phyloP scores from a whole-genome alignment of 306 rosid species.

The Prunus dulcis region DNA sequence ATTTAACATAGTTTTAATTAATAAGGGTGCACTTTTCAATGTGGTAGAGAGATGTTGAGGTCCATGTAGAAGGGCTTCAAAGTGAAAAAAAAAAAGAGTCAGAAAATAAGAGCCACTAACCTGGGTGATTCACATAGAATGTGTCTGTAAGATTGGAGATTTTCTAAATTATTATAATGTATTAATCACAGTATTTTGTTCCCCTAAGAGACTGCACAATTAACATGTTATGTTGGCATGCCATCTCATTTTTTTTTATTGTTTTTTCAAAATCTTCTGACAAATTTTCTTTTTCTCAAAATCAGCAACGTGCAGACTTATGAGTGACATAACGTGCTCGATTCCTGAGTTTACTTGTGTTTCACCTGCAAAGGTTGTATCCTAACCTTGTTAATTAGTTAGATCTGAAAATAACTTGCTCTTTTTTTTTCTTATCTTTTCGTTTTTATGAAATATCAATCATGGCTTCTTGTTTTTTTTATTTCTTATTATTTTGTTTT shows the following conservation, averaged over 20 bases:
- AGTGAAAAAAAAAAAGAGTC: not conserved
- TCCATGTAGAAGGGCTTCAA: not conserved
- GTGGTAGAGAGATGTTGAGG: not conserved
- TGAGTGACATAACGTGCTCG: slow-evolving; percentile 71
- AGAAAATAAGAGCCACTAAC: not conserved
- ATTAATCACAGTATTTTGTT: not conserved
- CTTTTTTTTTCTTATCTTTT: not conserved
- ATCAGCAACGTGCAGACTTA: slow-evolving; percentile 83
- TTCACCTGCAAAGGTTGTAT: slow-evolving; percentile 88
- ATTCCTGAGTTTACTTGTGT: slow-evolving; percentile 95
- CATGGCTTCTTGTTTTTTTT: not conserved
- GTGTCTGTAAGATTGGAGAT: not conserved
- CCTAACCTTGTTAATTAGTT: slow-evolving; percentile 24
- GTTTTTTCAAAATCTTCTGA: not conserved
- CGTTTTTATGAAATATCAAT: not conserved
- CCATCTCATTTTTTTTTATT: not conserved
- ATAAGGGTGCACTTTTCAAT: not conserved
- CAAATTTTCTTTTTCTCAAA: slow-evolving; percentile 17
- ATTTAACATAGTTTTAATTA: not conserved
- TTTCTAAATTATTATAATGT: not conserved
- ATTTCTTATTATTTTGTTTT: too few relatives aligned
- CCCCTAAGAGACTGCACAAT: not conserved
- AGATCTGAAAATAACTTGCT: not conserved
- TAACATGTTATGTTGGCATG: not conserved
- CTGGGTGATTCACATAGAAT: not conserved